Percentiles rank a stretch among this genome's conserved stretches.
These are phyloP conservation scores for Pichia sp. DNA, from an alignment of 1,139 yeast genomes.

Conservation along the genomic window DNA sequence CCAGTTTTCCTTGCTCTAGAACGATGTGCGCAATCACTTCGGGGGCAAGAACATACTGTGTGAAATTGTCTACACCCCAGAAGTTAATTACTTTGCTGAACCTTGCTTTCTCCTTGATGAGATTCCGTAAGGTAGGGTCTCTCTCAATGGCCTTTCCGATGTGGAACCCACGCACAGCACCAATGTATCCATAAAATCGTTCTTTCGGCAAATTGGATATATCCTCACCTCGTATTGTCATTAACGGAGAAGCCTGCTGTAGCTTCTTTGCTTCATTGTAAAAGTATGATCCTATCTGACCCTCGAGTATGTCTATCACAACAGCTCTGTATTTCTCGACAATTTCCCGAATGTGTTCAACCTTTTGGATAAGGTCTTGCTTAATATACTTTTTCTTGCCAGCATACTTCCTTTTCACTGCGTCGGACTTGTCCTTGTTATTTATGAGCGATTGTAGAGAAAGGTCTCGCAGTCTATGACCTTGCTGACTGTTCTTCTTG, in stretches of 20 bases:
- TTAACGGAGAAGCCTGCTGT: slow-evolving; percentile 36
- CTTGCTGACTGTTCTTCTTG: not conserved
- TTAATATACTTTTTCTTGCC: slow-evolving; percentile 18
- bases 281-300: slow-evolving; percentile 43
- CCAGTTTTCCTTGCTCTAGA: slow-evolving; percentile 41
- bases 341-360: slow-evolving; percentile 29
- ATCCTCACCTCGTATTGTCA: slow-evolving; percentile 46
- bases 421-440: slow-evolving; percentile 16
- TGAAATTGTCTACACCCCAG: slow-evolving; percentile 58
- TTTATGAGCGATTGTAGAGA: slow-evolving; percentile 1
- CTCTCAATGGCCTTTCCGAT: slow-evolving; percentile 37
- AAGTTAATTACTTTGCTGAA: slow-evolving; percentile 46
- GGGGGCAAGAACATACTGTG: slow-evolving; percentile 58
- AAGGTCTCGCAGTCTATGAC: not conserved
- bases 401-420: slow-evolving; percentile 22
- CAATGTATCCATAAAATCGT: slow-evolving; percentile 56
- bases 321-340: slow-evolving; percentile 34
- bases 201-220: slow-evolving; percentile 45
- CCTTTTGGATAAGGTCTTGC: slow-evolving; percentile 16
- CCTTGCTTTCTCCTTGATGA: slow-evolving; percentile 33
- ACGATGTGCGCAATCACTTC: slow-evolving; percentile 54
- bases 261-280: slow-evolving; percentile 46
- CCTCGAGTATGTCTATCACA: slow-evolving; percentile 44
- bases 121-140: slow-evolving; percentile 31
- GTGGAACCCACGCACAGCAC: slow-evolving; percentile 49